These are phyloP conservation scores for Ophiocytium majus DNA, from an alignment of 352 stramenopile species.

Conservation along the genomic window DNA sequence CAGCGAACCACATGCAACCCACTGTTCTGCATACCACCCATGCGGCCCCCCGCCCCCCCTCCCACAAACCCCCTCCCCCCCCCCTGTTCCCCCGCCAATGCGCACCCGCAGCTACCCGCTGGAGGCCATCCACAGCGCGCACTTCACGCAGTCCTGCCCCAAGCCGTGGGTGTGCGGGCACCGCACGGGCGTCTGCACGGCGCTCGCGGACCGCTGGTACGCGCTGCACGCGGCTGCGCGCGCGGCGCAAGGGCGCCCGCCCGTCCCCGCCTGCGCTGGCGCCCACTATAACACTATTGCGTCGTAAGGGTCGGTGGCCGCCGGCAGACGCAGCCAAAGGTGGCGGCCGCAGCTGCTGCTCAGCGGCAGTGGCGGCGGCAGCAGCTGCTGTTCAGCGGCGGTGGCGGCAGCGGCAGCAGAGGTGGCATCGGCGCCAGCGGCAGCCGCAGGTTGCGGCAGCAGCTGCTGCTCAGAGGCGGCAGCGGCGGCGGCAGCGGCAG, in stretches of 20 bases:
- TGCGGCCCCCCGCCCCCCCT: background rate
- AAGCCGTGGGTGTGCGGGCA: constrained; percentile 40
- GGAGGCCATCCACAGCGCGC: constrained; percentile 32
- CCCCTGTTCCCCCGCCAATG: too few species aligned
- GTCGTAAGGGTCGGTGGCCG: background rate
- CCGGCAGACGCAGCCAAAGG: background rate
- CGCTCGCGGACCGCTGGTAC: constrained; percentile 10
- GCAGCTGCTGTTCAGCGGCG: background rate
- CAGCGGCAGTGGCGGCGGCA: background rate
- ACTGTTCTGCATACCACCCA: too few species aligned
- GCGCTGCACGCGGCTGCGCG: background rate
- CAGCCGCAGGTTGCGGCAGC: background rate
- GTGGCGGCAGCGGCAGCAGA: background rate
- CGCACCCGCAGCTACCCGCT: background rate
- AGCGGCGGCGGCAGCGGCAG: background rate
- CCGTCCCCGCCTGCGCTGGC: background rate
- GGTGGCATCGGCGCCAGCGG: background rate
- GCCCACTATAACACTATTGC: background rate
- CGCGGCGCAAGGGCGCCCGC: background rate
- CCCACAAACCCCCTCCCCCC: too few species aligned
- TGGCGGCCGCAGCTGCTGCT: background rate
- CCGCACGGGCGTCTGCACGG: background rate
- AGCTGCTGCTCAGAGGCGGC: background rate
- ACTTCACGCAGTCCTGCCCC: constrained; percentile 47
- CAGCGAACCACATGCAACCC: too few species aligned